phyloP scores from a whole-genome alignment of 495 filamentous ascomycete genomes.

The Neurospora africana region DNA sequence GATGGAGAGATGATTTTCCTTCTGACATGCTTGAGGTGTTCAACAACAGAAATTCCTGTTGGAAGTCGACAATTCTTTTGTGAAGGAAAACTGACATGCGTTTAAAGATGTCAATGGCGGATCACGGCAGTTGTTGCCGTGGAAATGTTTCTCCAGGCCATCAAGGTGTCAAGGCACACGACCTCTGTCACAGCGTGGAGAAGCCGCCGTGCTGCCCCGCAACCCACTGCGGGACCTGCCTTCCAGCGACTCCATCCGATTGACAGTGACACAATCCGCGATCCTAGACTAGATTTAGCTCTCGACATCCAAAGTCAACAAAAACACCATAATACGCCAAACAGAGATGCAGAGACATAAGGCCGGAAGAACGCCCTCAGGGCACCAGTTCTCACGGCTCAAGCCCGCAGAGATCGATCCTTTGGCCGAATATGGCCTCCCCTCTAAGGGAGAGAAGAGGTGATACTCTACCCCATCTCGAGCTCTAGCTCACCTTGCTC shows the following conservation, averaged over 20 bases:
- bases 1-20: background rate
- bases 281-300: background rate
- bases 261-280: background rate
- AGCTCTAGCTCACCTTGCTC: background rate
- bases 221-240: background rate
- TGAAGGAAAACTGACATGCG: too few relatives aligned
- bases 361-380: constrained; percentile 38
- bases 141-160: background rate
- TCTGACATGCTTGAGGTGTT: too few relatives aligned
- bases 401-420: constrained; percentile 61
- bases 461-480: background rate
- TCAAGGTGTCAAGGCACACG: background rate
- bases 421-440: constrained; percentile 66
- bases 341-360: constrained; percentile 16
- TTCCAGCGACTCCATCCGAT: background rate
- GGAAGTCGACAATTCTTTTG: too few relatives aligned
- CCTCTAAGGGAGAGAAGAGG: constrained; percentile 73
- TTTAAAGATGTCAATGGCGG: background rate
- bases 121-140: background rate
- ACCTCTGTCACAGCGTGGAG: background rate
- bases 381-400: constrained; percentile 53
- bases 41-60: too few relatives aligned
- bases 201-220: background rate
- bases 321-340: background rate
- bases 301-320: background rate